Conservation (phyloP, 805 yeast genomes). For the Sugiyamaella lignohabitans region DNA sequence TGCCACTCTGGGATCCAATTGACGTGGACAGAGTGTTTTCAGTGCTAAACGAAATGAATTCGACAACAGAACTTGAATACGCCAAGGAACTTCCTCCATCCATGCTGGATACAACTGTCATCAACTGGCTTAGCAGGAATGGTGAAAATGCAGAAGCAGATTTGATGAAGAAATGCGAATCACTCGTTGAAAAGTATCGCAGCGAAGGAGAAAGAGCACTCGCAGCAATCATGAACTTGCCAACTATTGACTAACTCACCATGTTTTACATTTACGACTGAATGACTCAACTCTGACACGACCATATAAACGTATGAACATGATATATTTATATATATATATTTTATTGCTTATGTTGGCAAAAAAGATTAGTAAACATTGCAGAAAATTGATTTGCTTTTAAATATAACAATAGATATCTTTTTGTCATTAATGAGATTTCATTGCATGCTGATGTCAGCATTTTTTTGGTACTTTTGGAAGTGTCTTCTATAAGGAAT, state of each 20-base stretch:
- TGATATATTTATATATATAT: too few relatives aligned
- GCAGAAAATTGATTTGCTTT: too few relatives aligned
- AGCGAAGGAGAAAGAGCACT: constrained; percentile 48
- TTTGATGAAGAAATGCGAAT: constrained; percentile 41
- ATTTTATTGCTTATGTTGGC: too few relatives aligned
- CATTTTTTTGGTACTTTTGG: too few relatives aligned
- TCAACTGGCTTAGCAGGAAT: constrained; percentile 57
- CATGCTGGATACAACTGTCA: constrained; percentile 63
- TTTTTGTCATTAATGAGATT: too few relatives aligned
- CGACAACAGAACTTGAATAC: constrained; percentile 1
- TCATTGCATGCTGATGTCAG: too few relatives aligned
- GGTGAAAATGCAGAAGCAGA: constrained; percentile 49
- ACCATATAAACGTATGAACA: too few relatives aligned
- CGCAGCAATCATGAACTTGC: constrained; percentile 9
- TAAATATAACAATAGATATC: too few relatives aligned
- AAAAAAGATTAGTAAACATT: too few relatives aligned
- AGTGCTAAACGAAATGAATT: constrained; percentile 29
- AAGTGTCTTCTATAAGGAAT: too few relatives aligned
- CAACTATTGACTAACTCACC: constrained; percentile 2
- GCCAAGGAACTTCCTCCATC: constrained; percentile 31
- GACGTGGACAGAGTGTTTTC: constrained; percentile 27
- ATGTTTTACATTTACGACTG: too few relatives aligned
- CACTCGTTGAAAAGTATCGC: constrained; percentile 43
- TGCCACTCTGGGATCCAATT: constrained; percentile 24
- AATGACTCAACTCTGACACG: too few relatives aligned